Evolutionary conservation across 371 early-diverging fungal species (phyloP), one percentile per base, ranked within the genome.

Genomic region (Globomyces sp.): DNA sequence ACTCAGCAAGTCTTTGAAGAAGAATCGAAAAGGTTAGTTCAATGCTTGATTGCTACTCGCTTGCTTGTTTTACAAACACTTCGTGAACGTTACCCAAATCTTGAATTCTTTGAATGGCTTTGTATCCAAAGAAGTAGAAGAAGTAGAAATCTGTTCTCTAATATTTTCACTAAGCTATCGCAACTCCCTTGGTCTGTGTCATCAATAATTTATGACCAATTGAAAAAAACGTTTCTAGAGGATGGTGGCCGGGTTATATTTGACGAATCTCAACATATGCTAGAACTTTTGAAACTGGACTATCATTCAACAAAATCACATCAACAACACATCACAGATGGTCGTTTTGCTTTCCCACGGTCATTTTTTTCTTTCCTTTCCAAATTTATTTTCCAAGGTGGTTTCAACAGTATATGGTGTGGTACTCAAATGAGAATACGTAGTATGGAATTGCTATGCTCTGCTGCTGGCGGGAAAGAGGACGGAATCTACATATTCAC

Each of bases 201-300:
- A 13, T 51, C 51, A 51, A 34, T 8, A 51, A 51, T 51, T 51
- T 51, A 51, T 34, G 13, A 51, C 4, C 4, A 4, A 51, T 51
- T 51, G 13, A 51, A 51, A 34, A 51, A 51, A 4, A 4, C 8
- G 51, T 51, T 51, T 51, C 51, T 3, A 42, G 6, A 6, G n/a
- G 60, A 67, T 68, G 36, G 51, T 13, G n/a, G n/a, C n/a, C 51
- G 51, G 13, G 13, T 51, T 13, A 68, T 68, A 46, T 68, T 68
- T 53, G 68, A 68, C 48, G 68, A 68, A 68, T 68, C 68, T 43
- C 68, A 68, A 51, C 69, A 67, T 53, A 49, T 68, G 50, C 68
- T 68, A 24, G 63, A 47, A 36, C 47, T 68, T 68, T 59, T 68
- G 13, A 45, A 58, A 37, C 42, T 36, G 57, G 68, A 69, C 47